Percentiles rank a stretch among this genome's conserved stretches.
Evolutionary conservation across 305 asterid species (phyloP).

Genomic region (Fraxinus xanthoxyloides): DNA sequence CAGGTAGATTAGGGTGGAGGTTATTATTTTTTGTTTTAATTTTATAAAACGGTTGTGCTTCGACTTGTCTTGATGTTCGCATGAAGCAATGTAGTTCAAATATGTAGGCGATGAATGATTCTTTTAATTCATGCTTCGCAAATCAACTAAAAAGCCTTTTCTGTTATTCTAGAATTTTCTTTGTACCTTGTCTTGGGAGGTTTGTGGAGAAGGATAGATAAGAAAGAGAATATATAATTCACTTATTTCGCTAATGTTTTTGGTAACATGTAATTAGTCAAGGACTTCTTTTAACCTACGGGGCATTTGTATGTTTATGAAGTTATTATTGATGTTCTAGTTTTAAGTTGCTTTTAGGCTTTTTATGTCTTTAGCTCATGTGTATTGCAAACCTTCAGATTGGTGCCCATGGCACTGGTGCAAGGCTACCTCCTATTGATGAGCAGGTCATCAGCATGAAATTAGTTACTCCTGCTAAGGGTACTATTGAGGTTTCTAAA

Average conservation of each 20-base stretch:
- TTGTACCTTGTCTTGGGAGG: neutral
- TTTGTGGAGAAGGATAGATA: neutral
- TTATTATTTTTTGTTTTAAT: neutral
- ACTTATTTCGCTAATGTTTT: neutral
- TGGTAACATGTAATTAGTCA: neutral
- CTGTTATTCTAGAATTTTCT: neutral
- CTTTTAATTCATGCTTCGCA: neutral
- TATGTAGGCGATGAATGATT: neutral
- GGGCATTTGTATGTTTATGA: neutral
- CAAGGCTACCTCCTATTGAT: constrained; percentile 88
- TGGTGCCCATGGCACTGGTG: constrained; percentile 99
- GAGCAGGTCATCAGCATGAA: constrained; percentile 98
- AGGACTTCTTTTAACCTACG: neutral
- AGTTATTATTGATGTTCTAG: neutral
- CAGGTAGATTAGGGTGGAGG: neutral
- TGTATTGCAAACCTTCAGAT: constrained; percentile 48
- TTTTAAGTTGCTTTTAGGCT: constrained; percentile 18
- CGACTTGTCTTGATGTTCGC: neutral
- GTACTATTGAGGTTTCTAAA: constrained; percentile 78
- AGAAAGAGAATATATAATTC: neutral
- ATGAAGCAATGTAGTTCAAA: neutral
- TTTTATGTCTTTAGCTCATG: constrained; percentile 18
- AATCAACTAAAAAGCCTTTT: neutral
- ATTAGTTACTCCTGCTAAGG: constrained; percentile 86
- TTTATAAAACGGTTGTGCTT: neutral